Conservation (phyloP, 1,284 basidiomycete genomes). For the Sporisorium sorghi region DNA sequence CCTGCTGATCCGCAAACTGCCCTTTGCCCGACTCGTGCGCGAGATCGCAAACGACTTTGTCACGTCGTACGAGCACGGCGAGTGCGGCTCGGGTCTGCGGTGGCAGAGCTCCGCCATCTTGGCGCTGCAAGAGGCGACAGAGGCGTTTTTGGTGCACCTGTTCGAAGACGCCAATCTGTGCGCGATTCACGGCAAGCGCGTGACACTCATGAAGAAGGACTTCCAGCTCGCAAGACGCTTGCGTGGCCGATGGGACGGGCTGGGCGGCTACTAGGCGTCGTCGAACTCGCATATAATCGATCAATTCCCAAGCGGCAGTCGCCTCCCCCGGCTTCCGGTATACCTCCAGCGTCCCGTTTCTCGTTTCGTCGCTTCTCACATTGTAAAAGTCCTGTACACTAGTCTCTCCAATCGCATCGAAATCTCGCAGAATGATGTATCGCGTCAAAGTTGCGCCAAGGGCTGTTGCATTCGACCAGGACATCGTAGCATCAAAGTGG, state of each 20-base stretch:
- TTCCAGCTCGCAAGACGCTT: constrained; percentile 67
- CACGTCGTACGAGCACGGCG: constrained; percentile 62
- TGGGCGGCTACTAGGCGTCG: constrained; percentile 58
- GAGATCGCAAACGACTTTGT: constrained; percentile 68
- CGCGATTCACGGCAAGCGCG: constrained; percentile 66
- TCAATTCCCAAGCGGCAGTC: too few species aligned
- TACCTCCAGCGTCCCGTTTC: background rate
- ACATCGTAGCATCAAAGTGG: background rate
- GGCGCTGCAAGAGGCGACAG: constrained; percentile 68
- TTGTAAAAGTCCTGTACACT: constrained; percentile 9
- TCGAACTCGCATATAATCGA: too few species aligned
- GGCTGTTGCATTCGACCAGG: background rate
- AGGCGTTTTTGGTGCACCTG: constrained; percentile 67
- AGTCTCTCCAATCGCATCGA: constrained; percentile 7
- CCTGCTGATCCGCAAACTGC: constrained; percentile 66
- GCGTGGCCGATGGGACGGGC: constrained; percentile 67
- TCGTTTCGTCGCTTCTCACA: background rate
- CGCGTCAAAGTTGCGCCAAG: background rate
- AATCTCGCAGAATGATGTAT: background rate
- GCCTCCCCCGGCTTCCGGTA: background rate
- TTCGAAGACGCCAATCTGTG: constrained; percentile 69
- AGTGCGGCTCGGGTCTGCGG: constrained; percentile 58
- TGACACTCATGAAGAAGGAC: constrained; percentile 69
- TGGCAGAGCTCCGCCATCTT: constrained; percentile 68
- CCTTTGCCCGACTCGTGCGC: constrained; percentile 67